Base-by-base conservation (phyloP, 2,329 filamentous ascomycete species). In the Fusarium sublunatum region DNA sequence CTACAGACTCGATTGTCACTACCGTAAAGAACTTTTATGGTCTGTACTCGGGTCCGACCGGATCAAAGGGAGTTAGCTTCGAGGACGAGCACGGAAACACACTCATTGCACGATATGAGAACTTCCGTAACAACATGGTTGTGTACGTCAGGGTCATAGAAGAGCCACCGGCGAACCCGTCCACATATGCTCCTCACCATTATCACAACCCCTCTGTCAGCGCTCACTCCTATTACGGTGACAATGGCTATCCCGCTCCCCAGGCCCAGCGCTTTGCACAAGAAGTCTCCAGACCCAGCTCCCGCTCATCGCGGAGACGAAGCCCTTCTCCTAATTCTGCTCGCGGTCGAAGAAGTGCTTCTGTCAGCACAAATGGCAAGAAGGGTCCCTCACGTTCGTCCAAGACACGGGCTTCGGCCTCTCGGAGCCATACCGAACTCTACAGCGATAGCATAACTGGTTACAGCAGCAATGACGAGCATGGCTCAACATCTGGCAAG, bases 11-110 rank as follows among this genome's bases (percentile, higher is more conserved):
- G 32, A 99, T 99, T 79, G 92, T 98, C 65, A 95, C 93, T 12
- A 98, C 95, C 2, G 94, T 98, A 73, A 98, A 97, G 85, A 98
- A 97, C 82, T 98, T 98, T 81, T 98, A 97, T 75, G 95, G 95
- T 60, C 85, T 99, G 68, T 97, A 97, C 76, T 91, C 94, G 66
- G 88, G 86, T 61, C 82, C 83, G 32, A 79, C 79, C 62, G 85
- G 87, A 69, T 87, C 87, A 68, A 89, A 89, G 74, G 93, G 95
- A 67, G 90, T 99, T 73, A 96, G 92, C 79, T 98, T 99, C 73
- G 94, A 98, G 79, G 94, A 98, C 76, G 87, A 91, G 65, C 83
- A 90, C 71, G 92, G 92, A 72, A 94, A 91, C 72, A 96, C 91
- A 60, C 87, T 99, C 73, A 98, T 99, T 77, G 93, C 94, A 64